phyloP scores from a whole-genome alignment of 2,329 filamentous ascomycete species.

The Leptosphaerulina australis region DNA sequence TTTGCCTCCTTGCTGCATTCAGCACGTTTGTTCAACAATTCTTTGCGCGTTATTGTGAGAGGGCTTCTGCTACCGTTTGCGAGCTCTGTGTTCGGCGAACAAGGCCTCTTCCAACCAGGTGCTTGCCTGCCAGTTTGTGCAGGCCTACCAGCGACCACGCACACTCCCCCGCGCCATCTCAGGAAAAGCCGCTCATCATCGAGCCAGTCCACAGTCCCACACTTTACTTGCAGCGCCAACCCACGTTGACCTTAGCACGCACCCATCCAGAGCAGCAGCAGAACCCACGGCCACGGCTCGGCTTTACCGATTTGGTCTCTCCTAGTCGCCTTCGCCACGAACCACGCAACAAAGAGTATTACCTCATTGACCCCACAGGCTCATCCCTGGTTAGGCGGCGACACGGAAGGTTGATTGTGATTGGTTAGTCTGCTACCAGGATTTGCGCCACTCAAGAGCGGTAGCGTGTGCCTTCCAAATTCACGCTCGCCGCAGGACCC shows the following conservation, averaged over 20 bases:
- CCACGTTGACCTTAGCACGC: conserved; percentile 30
- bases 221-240: conserved; percentile 33
- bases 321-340: conserved; percentile 30
- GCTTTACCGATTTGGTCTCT: conserved; percentile 39
- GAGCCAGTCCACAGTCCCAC: conserved; percentile 28
- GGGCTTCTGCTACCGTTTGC: conserved; percentile 28
- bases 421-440: conserved; percentile 47
- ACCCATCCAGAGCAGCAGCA: conserved; percentile 36
- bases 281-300: conserved; percentile 45
- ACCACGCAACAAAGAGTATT: conserved; percentile 37
- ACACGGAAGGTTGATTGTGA: conserved; percentile 31
- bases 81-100: conserved; percentile 30
- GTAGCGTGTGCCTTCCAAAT: conserved; percentile 38
- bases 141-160: conserved; percentile 25
- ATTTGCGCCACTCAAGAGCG: conserved; percentile 43
- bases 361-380: conserved; percentile 48
- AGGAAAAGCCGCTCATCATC: conserved; percentile 21
- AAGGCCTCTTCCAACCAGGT: conserved; percentile 25
- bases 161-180: conserved; percentile 24
- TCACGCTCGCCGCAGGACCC: conserved; percentile 36
- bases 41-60: conserved; percentile 19
- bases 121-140: conserved; percentile 19
- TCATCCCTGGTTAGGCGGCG: conserved; percentile 39
- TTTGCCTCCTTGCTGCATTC: conserved; percentile 18
- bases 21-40: conserved; percentile 5